Evolutionary conservation across 2,329 filamentous ascomycete species (phyloP).

Genomic region (Epichloe festucae): DNA sequence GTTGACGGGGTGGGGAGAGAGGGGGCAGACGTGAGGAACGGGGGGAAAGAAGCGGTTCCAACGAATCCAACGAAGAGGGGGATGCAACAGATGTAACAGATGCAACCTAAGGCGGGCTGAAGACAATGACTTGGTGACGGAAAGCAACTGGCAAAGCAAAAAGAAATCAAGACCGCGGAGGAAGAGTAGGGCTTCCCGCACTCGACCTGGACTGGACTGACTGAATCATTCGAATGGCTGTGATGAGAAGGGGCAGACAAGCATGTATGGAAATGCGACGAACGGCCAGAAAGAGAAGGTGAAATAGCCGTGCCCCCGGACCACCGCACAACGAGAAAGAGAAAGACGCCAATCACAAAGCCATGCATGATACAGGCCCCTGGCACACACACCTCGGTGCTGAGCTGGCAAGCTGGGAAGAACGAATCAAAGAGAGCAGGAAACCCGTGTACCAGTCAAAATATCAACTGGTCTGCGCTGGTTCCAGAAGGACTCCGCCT

Average conservation of each 20-base stretch:
- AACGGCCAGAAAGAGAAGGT: constrained; percentile 8
- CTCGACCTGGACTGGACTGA: background rate
- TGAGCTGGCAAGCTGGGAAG: background rate
- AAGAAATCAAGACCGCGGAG: background rate
- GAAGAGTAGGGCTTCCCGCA: background rate
- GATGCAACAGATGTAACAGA: constrained; percentile 1
- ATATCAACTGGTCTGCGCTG: background rate
- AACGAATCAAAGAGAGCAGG: background rate
- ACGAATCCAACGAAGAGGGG: constrained; percentile 2
- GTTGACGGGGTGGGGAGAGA: background rate
- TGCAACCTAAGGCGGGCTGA: constrained; percentile 1
- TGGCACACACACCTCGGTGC: background rate
- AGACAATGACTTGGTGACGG: background rate
- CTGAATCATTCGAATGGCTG: background rate
- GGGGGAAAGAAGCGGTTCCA: background rate
- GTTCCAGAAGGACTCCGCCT: constrained; percentile 8
- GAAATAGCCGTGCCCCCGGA: constrained; percentile 2
- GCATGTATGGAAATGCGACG: constrained; percentile 5
- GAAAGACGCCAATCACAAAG: constrained; percentile 6
- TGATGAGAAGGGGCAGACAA: background rate
- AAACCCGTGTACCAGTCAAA: background rate
- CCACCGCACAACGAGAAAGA: constrained; percentile 4
- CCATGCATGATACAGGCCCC: constrained; percentile 1
- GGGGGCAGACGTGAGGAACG: background rate
- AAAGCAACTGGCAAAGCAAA: background rate